Percentiles rank a stretch among this genome's conserved stretches.
phyloP scores from a whole-genome alignment of 1,284 basidiomycete species.

The Ganoderma sinense region DNA sequence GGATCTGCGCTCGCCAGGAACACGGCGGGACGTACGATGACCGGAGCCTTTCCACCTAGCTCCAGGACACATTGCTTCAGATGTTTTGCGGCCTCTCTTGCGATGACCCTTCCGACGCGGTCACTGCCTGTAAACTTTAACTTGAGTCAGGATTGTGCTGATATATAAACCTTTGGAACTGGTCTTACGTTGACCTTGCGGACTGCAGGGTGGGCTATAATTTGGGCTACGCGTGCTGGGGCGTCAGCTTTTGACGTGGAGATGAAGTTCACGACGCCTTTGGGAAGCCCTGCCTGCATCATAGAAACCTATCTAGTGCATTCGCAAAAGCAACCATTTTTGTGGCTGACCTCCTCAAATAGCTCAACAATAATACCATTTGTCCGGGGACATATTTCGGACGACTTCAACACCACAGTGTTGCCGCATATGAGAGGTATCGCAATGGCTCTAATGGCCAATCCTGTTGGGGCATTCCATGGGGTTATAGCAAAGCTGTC shows the following conservation, averaged over 20 bases:
- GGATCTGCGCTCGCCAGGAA: neutral
- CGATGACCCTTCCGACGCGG: slow-evolving; percentile 29
- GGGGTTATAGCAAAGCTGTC: slow-evolving; percentile 27
- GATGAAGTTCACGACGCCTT: slow-evolving; percentile 38
- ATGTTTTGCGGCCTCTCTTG: slow-evolving; percentile 30
- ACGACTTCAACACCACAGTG: slow-evolving; percentile 68
- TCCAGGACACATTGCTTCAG: slow-evolving; percentile 33
- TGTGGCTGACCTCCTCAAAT: slow-evolving; percentile 47
- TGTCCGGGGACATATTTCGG: slow-evolving; percentile 60
- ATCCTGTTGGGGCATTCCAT: slow-evolving; percentile 54
- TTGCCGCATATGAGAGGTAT: slow-evolving; percentile 70
- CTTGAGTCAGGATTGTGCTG: no score
- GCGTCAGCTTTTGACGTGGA: slow-evolving; percentile 33
- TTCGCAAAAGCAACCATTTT: neutral
- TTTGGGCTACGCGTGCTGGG: slow-evolving; percentile 30
- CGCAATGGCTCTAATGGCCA: slow-evolving; percentile 58
- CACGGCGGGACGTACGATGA: slow-evolving; percentile 53
- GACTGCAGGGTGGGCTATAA: slow-evolving; percentile 37
- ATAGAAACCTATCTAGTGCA: neutral
- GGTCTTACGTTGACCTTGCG: slow-evolving; percentile 37
- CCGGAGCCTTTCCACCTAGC: slow-evolving; percentile 63
- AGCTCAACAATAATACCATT: slow-evolving; percentile 59
- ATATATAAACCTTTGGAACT: neutral
- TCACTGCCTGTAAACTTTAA: slow-evolving; percentile 32
- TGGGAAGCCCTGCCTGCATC: slow-evolving; percentile 36